phyloP scores from a whole-genome alignment of 1,284 basidiomycete species.

The Mycena sp. region DNA sequence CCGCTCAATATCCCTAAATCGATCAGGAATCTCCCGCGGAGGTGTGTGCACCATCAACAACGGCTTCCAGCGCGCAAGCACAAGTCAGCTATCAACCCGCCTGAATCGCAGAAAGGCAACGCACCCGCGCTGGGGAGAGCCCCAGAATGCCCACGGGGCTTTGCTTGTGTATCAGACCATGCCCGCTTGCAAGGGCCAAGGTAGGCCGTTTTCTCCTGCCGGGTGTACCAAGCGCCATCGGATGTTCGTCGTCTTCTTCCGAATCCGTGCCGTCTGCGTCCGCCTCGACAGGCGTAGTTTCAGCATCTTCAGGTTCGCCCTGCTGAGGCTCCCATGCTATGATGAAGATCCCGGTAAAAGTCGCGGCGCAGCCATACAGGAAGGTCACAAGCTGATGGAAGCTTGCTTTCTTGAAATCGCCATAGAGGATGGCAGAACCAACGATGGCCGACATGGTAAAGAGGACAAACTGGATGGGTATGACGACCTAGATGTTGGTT shows the following conservation, averaged over 20 bases:
- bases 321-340: conserved; percentile 68
- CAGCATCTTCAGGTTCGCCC: conserved; percentile 32
- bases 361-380: conserved; percentile 83
- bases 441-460: conserved; percentile 90
- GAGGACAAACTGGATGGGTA: conserved; percentile 95
- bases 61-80: conserved; percentile 56
- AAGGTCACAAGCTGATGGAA: conserved; percentile 91
- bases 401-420: conserved; percentile 86
- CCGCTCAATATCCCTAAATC: conserved; percentile 39
- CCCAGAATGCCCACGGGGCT: conserved; percentile 71
- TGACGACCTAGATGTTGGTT: conserved; percentile 72
- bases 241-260: conserved; percentile 38
- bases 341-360: conserved; percentile 88
- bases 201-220: conserved; percentile 52
- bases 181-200: conserved; percentile 56
- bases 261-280: conserved; percentile 39
- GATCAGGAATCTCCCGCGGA: conserved; percentile 56
- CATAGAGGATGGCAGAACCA: conserved; percentile 93
- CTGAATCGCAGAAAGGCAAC: conserved; percentile 21
- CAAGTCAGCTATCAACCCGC: conserved; percentile 1
- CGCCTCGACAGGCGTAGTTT: background rate
- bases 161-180: conserved; percentile 59
- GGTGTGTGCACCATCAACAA: conserved; percentile 72
- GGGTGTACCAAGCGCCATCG: conserved; percentile 20
- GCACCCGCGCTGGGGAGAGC: conserved; percentile 77